Conservation (phyloP, 2,329 filamentous ascomycete species). For the Fusarium scirpi region DNA sequence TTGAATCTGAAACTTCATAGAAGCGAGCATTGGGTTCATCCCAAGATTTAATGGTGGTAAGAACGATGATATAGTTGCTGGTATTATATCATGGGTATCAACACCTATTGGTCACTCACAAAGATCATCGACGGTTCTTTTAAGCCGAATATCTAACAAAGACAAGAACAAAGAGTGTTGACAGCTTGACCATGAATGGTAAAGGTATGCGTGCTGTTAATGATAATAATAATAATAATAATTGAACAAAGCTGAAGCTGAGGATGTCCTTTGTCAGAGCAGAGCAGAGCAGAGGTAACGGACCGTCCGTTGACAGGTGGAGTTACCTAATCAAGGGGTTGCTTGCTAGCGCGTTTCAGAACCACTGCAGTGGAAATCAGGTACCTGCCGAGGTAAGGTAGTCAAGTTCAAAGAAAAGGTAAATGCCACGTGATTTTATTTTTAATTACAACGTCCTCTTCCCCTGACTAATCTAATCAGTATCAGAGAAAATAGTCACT, state of each 20-base stretch:
- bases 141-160: neutral
- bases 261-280: neutral
- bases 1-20: neutral
- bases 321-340: constrained; percentile 12
- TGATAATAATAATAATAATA: neutral
- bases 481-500: neutral
- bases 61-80: neutral
- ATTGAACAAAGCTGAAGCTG: neutral
- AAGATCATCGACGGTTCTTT: neutral
- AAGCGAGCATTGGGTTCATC: neutral
- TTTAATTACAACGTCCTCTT: neutral
- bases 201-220: neutral
- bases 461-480: constrained; percentile 8
- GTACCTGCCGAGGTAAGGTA: neutral
- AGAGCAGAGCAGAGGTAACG: neutral
- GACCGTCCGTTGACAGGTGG: neutral
- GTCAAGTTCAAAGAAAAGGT: constrained; percentile 19
- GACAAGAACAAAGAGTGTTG: neutral
- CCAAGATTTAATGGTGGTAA: neutral
- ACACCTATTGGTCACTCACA: neutral
- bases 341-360: constrained; percentile 35
- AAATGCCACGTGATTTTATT: constrained; percentile 20
- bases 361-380: neutral
- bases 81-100: constrained; percentile 1
- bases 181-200: neutral